phyloP scores from a whole-genome alignment of 140 eudicot species.

The Ambrosia hybrid region DNA sequence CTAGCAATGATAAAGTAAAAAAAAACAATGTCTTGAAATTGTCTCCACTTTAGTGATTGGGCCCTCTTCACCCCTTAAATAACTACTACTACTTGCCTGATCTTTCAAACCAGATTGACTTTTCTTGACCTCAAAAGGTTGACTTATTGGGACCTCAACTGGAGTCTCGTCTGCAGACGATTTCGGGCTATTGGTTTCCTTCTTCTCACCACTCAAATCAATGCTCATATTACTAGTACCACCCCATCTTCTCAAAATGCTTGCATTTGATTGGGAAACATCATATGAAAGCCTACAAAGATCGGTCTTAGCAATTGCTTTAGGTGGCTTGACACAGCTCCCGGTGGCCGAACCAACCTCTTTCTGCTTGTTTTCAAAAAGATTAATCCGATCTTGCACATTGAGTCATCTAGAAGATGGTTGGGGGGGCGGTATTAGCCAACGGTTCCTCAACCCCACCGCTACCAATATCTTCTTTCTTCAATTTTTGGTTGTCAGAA shows the following conservation, averaged over 20 bases:
- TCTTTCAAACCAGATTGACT: constrained; percentile 31
- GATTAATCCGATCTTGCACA: constrained; percentile 86
- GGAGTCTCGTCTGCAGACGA: constrained; percentile 36
- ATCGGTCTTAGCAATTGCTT: constrained; percentile 61
- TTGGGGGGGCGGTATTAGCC: constrained; percentile 44
- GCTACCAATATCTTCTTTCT: constrained; percentile 47
- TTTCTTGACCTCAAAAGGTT: constrained; percentile 26
- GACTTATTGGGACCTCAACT: constrained; percentile 41
- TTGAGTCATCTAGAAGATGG: constrained; percentile 79
- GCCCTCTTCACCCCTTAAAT: constrained; percentile 22
- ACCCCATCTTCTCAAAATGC: constrained; percentile 93
- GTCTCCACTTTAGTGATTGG: constrained; percentile 24
- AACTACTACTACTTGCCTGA: constrained; percentile 3
- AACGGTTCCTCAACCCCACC: constrained; percentile 34
- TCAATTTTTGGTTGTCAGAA: constrained; percentile 31
- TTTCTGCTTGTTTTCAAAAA: constrained; percentile 92
- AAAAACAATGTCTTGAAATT: background rate
- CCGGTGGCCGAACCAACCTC: constrained; percentile 52
- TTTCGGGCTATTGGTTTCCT: constrained; percentile 60
- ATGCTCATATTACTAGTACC: constrained; percentile 98
- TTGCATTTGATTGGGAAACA: constrained; percentile 40
- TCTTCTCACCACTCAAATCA: constrained; percentile 77
- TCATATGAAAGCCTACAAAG: constrained; percentile 87
- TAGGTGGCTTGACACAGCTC: constrained; percentile 77
- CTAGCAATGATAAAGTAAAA: no score